Percentiles rank a stretch among this genome's conserved stretches.
Evolutionary conservation across 495 filamentous ascomycete species (phyloP).

Genomic region (Beverwykella pulmonaria): DNA sequence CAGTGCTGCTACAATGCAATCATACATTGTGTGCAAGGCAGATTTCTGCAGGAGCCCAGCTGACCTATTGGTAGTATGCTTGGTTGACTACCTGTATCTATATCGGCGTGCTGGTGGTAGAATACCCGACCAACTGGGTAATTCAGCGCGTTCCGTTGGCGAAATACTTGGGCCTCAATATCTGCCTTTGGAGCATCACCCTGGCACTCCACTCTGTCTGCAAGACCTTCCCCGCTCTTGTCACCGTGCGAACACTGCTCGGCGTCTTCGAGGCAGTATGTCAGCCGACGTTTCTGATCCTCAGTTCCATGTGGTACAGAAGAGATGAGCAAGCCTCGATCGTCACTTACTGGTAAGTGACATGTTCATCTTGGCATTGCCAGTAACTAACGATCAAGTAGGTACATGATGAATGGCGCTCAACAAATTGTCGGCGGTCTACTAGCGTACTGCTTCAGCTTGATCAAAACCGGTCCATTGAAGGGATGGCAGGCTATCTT

Average conservation of each 20-base stretch:
- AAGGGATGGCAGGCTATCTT: constrained; percentile 64
- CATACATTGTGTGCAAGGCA: background rate
- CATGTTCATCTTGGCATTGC: background rate
- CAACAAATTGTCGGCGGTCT: constrained; percentile 48
- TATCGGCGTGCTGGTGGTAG: constrained; percentile 59
- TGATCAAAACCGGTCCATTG: constrained; percentile 51
- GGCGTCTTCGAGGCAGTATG: constrained; percentile 61
- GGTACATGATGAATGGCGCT: constrained; percentile 45
- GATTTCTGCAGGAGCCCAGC: constrained; percentile 39
- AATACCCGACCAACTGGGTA: constrained; percentile 56
- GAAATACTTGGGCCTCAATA: constrained; percentile 62
- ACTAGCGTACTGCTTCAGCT: constrained; percentile 61
- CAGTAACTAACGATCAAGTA: background rate
- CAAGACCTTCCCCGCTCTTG: constrained; percentile 56
- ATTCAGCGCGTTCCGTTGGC: constrained; percentile 60
- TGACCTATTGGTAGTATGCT: constrained; percentile 48
- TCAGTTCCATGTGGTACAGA: constrained; percentile 58
- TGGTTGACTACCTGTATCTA: constrained; percentile 85
- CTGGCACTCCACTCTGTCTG: constrained; percentile 59
- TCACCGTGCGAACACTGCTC: constrained; percentile 57
- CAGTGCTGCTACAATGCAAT: background rate
- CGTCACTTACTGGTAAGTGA: constrained; percentile 62
- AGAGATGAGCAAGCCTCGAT: constrained; percentile 61
- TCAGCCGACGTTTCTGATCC: constrained; percentile 43
- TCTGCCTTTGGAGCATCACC: constrained; percentile 63